A percentile compares a stretch with the other conserved stretches of the same genome.
Conservation (phyloP, 805 yeast genomes). For the Candida nemodendra region DNA sequence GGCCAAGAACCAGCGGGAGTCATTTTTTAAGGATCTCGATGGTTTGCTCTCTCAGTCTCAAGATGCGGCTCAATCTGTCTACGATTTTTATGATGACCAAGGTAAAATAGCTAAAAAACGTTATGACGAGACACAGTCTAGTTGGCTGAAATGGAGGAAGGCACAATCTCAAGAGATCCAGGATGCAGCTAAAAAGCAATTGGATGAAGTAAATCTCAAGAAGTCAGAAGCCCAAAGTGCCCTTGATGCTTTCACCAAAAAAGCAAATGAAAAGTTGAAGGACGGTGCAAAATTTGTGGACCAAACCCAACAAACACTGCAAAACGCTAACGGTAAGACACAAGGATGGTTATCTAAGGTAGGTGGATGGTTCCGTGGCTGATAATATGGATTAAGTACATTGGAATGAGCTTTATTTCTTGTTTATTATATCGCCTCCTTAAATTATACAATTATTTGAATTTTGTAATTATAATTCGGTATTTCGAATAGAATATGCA, state of each 20-base stretch:
- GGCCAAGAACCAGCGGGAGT: constrained; percentile 41
- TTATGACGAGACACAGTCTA: constrained; percentile 28
- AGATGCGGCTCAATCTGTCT: constrained; percentile 23
- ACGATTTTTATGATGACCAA: constrained; percentile 25
- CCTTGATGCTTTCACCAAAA: constrained; percentile 13
- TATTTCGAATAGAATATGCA: neutral
- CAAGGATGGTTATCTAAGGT: constrained; percentile 22
- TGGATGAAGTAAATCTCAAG: constrained; percentile 21
- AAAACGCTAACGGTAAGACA: constrained; percentile 20
- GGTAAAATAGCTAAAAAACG: constrained; percentile 24
- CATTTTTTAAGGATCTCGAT: constrained; percentile 22
- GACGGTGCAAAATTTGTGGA: constrained; percentile 1
- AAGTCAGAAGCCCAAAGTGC: constrained; percentile 24
- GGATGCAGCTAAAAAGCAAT: constrained; percentile 25
- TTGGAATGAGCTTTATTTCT: no score
- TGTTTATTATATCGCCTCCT: no score
- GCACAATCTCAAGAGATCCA: constrained; percentile 30
- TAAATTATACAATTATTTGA: no score
- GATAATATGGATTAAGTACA: constrained; percentile 1
- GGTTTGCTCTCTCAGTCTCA: constrained; percentile 17
- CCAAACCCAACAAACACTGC: constrained; percentile 3
- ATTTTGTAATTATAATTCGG: no score
- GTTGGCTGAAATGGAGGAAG: constrained; percentile 31
- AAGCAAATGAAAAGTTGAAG: constrained; percentile 13
- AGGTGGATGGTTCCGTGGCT: constrained; percentile 22